phyloP scores from a whole-genome alignment of 1,284 basidiomycete species.

The Marasmius oreades region DNA sequence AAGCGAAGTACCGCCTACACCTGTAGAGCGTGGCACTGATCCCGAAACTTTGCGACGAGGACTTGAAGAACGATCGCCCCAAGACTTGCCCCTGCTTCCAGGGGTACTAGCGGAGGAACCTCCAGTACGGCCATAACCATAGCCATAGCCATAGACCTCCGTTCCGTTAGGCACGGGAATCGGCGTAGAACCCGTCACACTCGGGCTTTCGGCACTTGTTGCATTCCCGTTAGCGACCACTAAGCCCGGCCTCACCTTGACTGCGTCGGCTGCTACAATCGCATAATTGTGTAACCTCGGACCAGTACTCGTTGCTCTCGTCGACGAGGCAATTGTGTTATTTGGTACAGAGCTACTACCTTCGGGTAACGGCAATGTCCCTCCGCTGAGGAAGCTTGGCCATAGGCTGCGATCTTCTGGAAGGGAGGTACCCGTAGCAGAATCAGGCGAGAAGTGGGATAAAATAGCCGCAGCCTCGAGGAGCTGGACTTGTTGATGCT shows the following conservation, averaged over 20 bases:
- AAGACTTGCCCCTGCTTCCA: not conserved
- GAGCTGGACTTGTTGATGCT: conserved; percentile 97
- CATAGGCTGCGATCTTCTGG: conserved; percentile 91
- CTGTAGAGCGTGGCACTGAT: not conserved
- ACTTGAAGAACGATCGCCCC: not conserved
- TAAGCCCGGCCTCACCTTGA: conserved; percentile 57
- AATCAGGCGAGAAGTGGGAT: conserved; percentile 70
- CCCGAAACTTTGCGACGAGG: not conserved
- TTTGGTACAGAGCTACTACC: conserved; percentile 16
- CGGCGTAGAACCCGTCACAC: conserved; percentile 5
- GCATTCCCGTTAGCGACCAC: conserved; percentile 40
- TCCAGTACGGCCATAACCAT: conserved; percentile 21
- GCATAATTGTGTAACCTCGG: conserved; percentile 66
- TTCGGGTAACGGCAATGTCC: conserved; percentile 31
- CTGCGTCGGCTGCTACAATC: conserved; percentile 42
- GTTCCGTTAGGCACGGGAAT: conserved; percentile 14
- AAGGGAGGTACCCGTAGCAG: conserved; percentile 70
- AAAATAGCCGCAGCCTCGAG: conserved; percentile 98
- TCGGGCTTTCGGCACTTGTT: conserved; percentile 13
- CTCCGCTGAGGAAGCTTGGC: conserved; percentile 76
- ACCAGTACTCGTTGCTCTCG: conserved; percentile 37
- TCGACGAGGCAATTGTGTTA: conserved; percentile 6
- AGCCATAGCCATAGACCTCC: conserved; percentile 21
- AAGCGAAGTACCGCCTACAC: not conserved
- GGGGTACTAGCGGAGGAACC: not conserved